A percentile compares a stretch with the other conserved stretches of the same genome.
Evolutionary conservation across 2,329 filamentous ascomycete genomes (phyloP).

Genomic region (Fusarium luffae): DNA sequence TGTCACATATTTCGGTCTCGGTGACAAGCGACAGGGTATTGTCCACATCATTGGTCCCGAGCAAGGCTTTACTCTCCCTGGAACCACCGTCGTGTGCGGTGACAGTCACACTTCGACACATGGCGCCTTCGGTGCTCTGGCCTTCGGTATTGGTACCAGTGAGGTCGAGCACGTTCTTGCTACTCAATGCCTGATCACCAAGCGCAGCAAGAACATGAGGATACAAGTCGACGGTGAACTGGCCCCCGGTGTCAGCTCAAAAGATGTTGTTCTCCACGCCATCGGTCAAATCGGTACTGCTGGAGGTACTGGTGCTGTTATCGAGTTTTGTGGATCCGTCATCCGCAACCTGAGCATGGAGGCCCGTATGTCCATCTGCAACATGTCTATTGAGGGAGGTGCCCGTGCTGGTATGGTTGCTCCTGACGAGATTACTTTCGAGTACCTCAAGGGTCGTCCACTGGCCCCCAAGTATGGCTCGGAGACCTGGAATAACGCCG

Average conservation of each 20-base stretch:
- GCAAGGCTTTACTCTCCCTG: constrained; percentile 97
- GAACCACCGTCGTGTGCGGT: constrained; percentile 96
- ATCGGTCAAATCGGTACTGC: constrained; percentile 96
- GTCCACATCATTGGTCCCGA: constrained; percentile 98
- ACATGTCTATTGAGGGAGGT: constrained; percentile 98
- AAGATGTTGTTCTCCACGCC: constrained; percentile 92
- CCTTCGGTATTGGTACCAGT: constrained; percentile 96
- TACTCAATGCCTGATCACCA: constrained; percentile 94
- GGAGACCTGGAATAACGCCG: constrained; percentile 88
- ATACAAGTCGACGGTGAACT: constrained; percentile 94
- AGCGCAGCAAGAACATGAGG: constrained; percentile 98
- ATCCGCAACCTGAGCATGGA: constrained; percentile 93
- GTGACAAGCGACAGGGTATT: constrained; percentile 96
- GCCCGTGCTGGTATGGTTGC: constrained; percentile 97
- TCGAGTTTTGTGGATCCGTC: constrained; percentile 96
- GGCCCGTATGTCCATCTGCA: constrained; percentile 98
- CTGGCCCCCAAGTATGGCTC: constrained; percentile 87
- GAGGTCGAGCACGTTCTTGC: constrained; percentile 99
- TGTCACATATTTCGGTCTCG: constrained; percentile 95
- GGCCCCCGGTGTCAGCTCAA: constrained; percentile 90
- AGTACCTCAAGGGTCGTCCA: constrained; percentile 92
- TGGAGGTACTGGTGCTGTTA: constrained; percentile 92
- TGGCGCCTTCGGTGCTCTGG: constrained; percentile 93
- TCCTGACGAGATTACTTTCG: constrained; percentile 92
- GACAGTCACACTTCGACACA: constrained; percentile 99